Evolutionary conservation across 306 rosid genomes (phyloP), one percentile per base, ranked within the genome.

Genomic region (Cucurbita ficifolia): DNA sequence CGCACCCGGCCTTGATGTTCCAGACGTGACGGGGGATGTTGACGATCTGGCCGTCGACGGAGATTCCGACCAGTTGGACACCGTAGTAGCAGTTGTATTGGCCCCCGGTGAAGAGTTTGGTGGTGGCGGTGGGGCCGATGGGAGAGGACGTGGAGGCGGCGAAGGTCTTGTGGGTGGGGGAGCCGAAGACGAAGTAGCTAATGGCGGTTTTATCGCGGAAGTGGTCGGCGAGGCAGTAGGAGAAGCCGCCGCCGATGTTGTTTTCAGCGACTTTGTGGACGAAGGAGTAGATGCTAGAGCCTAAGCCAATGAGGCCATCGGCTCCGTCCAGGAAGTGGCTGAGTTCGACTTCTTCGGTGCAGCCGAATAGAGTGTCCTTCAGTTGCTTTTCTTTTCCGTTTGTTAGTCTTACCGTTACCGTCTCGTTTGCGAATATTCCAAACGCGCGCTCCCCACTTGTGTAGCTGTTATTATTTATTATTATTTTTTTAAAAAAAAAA

Each of bases 151-250:
- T 83, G 13, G 97, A 61, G 29, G 84, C 70, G 33, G 84, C 62
- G 74, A 12, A 81, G 51, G 77, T 85, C 90, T 72, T 6, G 0
- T 21, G 21, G 10, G 42, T 0, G 35, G 55, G 55, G 39, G 4
- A 16, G 19, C 97, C 96, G 79, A 94, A 72, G 35, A 76, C 58
- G 39, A 94, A 81, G 64, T 81, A 82, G 13, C 82, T 89, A 8
- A 92, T 76, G 38, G 86, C 74, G 22, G 79, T 76, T 52, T 5
- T 72, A 75, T 74, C 81, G 84, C 89, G 86, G 17, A 83, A 57
- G 74, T 89, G 96, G 74, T 94, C 97, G 50, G 91, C 86, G 0
- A 94, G 80, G 80, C 98, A 94, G 57, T 94, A 94, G 1, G 98
- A 84, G 75, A 94, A 85, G 53, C 81, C 88, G 77, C 83, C 69